Evolutionary conservation across 768 basidiomycete species (phyloP), one percentile per base, ranked within the genome.

Genomic region (Rhodosporidiobolus odoratus): DNA sequence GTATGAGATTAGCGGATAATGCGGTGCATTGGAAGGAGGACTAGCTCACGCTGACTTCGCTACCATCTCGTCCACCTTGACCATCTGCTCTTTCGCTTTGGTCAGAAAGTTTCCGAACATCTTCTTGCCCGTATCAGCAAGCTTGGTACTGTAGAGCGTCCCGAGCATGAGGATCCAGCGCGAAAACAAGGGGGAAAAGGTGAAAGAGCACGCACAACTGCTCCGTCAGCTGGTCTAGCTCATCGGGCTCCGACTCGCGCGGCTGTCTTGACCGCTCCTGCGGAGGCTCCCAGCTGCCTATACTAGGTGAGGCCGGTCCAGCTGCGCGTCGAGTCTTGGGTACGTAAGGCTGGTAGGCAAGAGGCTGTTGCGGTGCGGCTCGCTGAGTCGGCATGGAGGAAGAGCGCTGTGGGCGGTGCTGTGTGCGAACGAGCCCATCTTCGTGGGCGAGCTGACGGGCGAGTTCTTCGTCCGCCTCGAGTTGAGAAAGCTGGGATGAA

Each of bases 271-370:
- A 90, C 40, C 27, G 32, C 45, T 45, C 25, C 43, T 57, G 16
- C 84, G 5, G 88, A 85, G 48, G 88, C 84, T 72, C 86, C 85
- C 13, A 92, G 85, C 78, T 92, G 15, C 60, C 53, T 19, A 30
- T 13, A 37, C 43, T 58, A 16, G 64, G 63, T 25, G 53, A 48
- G 16, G 38, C 38, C 9, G 47, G 47, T 2, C 45, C 58, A 5
- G 23, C 58, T 6, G 25, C 43, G 8, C 69, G 34, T 34, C 58
- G 60, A 2, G 59, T 27, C 21, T 57, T 71, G 43, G 69, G 69
- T 1, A 71, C 69, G 56, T 71, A 71, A 2, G 69, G 48, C 57
- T 71, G 54, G 54, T 71, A 71, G 9, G 65, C 41, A 30, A 66
- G 30, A 15, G 69, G 69, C 3, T 40, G 54, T 1, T 43, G 4